Conservation (phyloP, 1,284 basidiomycete species). For the Laetiporus sulphureus region DNA sequence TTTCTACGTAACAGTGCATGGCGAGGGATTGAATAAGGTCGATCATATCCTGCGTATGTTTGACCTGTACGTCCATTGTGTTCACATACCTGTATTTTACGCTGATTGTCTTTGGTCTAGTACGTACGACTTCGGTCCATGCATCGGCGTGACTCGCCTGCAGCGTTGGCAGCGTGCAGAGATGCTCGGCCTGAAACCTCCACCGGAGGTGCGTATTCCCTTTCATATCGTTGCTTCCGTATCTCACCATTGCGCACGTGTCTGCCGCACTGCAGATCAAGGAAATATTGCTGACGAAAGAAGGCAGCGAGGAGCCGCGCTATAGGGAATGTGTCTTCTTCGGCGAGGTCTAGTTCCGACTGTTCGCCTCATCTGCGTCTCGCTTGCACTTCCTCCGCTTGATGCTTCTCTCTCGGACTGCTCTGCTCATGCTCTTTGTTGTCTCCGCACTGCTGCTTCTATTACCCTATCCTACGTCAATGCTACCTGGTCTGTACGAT, state of each 20-base stretch:
- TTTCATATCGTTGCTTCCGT: not conserved
- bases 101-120: slow-evolving; percentile 29
- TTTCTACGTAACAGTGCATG: slow-evolving; percentile 49
- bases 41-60: slow-evolving; percentile 76
- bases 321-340: slow-evolving; percentile 47
- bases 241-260: too few relatives aligned
- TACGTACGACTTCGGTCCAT: slow-evolving; percentile 81
- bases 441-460: not conserved
- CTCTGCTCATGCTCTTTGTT: not conserved
- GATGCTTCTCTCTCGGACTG: not conserved
- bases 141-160: slow-evolving; percentile 75
- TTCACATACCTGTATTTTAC: not conserved
- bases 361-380: not conserved
- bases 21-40: slow-evolving; percentile 51
- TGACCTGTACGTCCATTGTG: slow-evolving; percentile 49
- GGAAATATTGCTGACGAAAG: slow-evolving; percentile 60
- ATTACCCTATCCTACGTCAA: too few relatives aligned
- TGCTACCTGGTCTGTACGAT: too few relatives aligned
- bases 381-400: not conserved
- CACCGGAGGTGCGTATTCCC: slow-evolving; percentile 56
- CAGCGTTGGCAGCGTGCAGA: slow-evolving; percentile 87
- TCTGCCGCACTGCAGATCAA: slow-evolving; percentile 56
- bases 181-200: slow-evolving; percentile 77
- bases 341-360: slow-evolving; percentile 29
- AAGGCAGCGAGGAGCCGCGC: slow-evolving; percentile 39